Conservation (phyloP, 129 eudicot species). For the Flaveria linearis region DNA sequence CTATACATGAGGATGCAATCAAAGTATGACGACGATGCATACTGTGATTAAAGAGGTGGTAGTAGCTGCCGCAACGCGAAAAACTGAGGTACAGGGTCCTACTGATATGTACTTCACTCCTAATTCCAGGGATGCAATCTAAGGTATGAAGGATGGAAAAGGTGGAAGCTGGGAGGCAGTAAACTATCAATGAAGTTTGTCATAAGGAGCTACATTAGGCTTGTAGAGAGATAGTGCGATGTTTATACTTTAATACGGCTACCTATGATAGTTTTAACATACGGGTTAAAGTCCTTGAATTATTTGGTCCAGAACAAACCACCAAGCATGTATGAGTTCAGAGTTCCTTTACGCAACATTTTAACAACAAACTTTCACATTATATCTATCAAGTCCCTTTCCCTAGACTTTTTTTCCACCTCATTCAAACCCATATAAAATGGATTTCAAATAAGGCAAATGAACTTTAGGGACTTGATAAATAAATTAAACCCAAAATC, state of each 20-base stretch:
- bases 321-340: constrained; percentile 18
- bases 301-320: constrained; percentile 22
- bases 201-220: background rate
- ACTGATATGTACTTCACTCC: too few species aligned
- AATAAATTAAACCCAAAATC: background rate
- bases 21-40: too few species aligned
- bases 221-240: constrained; percentile 16
- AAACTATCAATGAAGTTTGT: background rate
- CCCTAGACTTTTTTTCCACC: background rate
- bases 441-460: background rate
- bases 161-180: background rate
- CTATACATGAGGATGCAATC: too few species aligned
- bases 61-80: too few species aligned
- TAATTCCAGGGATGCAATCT: too few species aligned
- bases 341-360: background rate
- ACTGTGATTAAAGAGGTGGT: too few species aligned
- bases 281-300: background rate
- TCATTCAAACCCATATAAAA: background rate
- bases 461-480: background rate
- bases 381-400: too few species aligned
- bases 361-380: too few species aligned
- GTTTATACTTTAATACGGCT: constrained; percentile 3
- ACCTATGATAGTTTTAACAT: constrained; percentile 5
- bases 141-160: background rate
- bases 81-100: too few species aligned